Evolutionary conservation across 2,329 filamentous ascomycete species (phyloP).

Genomic region (Capronia epimyces): DNA sequence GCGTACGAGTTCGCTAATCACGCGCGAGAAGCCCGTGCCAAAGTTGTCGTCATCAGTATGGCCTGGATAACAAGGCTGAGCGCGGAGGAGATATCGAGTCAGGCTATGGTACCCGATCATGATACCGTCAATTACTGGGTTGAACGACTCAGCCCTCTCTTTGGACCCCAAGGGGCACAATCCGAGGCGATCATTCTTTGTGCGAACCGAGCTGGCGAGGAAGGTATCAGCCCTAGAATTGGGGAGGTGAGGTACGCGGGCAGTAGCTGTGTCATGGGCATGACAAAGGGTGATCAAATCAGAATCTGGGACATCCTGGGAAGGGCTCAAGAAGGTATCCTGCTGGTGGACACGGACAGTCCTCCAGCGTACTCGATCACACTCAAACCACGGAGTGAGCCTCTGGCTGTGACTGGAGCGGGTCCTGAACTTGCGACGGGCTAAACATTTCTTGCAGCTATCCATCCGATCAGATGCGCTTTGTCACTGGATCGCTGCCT

Average conservation of each 20-base stretch:
- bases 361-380: constrained; percentile 32
- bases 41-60: constrained; percentile 56
- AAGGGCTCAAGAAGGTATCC: constrained; percentile 41
- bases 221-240: constrained; percentile 35
- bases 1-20: constrained; percentile 57
- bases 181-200: constrained; percentile 43
- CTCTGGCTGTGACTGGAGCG: not conserved
- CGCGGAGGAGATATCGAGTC: constrained; percentile 44
- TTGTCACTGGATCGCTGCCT: not conserved
- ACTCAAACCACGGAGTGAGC: constrained; percentile 5
- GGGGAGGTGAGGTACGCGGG: constrained; percentile 44
- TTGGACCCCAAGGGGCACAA: constrained; percentile 30
- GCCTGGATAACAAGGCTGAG: constrained; percentile 55
- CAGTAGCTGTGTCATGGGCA: constrained; percentile 43
- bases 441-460: constrained; percentile 1
- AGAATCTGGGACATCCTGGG: constrained; percentile 45
- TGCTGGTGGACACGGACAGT: constrained; percentile 43
- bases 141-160: constrained; percentile 51
- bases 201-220: constrained; percentile 44
- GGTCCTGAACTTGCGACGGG: not conserved
- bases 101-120: constrained; percentile 48
- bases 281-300: constrained; percentile 34
- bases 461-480: not conserved
- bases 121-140: constrained; percentile 61
- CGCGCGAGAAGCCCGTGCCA: constrained; percentile 45